Conservation (phyloP, 2,329 filamentous ascomycete species). For the Bipolaris cookei region DNA sequence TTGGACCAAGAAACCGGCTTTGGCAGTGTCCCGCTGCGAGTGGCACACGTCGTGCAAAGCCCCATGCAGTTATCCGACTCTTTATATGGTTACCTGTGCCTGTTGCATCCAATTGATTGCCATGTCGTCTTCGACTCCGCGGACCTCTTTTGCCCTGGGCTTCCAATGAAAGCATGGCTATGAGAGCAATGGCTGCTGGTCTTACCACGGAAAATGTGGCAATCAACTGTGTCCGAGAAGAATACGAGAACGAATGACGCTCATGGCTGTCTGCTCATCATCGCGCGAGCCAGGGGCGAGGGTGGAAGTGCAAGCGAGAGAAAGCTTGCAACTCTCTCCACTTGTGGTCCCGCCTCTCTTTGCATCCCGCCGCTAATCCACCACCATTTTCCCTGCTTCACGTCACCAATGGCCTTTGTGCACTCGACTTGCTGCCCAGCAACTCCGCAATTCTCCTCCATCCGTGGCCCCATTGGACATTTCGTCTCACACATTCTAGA, state of each 20-base stretch:
- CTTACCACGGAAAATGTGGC: background rate
- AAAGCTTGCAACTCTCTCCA: background rate
- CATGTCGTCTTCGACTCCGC: conserved; percentile 10
- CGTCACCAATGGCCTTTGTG: background rate
- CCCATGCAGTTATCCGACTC: conserved; percentile 21
- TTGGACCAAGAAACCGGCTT: conserved; percentile 16
- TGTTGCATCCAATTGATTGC: conserved; percentile 1
- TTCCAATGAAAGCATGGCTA: background rate
- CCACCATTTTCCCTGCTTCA: background rate
- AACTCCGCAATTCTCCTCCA: background rate
- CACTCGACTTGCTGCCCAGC: too few relatives aligned
- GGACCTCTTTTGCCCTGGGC: background rate
- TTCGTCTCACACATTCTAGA: background rate
- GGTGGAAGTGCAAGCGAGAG: background rate
- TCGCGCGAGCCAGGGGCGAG: background rate
- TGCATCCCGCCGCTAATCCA: background rate
- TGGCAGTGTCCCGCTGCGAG: conserved; percentile 3
- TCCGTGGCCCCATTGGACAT: background rate
- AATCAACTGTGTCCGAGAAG: background rate
- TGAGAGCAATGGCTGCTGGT: background rate
- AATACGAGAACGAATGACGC: background rate
- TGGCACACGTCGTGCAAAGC: conserved; percentile 3
- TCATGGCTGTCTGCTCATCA: background rate
- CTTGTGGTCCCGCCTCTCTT: background rate
- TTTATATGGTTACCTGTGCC: conserved; percentile 8